A percentile compares a stretch with the other conserved stretches of the same genome.
Evolutionary conservation across 2,329 filamentous ascomycete genomes (phyloP).

Genomic region (Hymenoscyphus occultus): DNA sequence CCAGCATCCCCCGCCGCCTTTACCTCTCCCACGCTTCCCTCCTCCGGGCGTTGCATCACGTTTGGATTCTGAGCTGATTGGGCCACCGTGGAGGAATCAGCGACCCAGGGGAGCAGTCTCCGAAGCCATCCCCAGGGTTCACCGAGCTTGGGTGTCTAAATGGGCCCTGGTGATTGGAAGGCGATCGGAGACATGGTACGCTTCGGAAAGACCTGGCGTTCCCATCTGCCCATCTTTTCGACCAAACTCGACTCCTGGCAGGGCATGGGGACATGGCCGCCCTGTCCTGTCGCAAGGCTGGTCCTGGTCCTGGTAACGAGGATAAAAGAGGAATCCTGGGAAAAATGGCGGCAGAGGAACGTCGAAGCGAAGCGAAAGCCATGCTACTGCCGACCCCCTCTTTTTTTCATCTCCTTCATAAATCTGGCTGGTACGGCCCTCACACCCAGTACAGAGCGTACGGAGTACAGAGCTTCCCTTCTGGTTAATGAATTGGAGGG

Average conservation of each 20-base stretch:
- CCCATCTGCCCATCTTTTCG: neutral
- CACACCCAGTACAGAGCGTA: too few relatives aligned
- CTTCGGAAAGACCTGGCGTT: slow-evolving; percentile 1
- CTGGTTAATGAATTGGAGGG: neutral
- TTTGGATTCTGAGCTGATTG: neutral
- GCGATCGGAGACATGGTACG: neutral
- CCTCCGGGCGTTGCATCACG: neutral
- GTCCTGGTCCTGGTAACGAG: neutral
- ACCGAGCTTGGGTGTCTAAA: neutral
- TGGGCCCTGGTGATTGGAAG: neutral
- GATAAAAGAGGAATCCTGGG: neutral
- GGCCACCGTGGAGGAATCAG: neutral
- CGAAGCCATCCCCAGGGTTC: neutral
- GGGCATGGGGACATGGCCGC: too few relatives aligned
- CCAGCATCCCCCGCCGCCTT: neutral
- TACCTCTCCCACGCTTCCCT: neutral
- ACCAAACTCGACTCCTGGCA: neutral
- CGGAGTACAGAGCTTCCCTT: neutral
- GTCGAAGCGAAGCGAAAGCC: neutral
- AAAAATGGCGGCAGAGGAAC: neutral
- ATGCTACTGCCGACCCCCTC: neutral
- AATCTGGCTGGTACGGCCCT: neutral
- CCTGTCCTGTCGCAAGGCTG: neutral
- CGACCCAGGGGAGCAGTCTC: slow-evolving; percentile 3
- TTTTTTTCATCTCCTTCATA: neutral